These are phyloP conservation scores for Candida chilensis DNA, from an alignment of 805 yeast genomes.

Conservation along the genomic window DNA sequence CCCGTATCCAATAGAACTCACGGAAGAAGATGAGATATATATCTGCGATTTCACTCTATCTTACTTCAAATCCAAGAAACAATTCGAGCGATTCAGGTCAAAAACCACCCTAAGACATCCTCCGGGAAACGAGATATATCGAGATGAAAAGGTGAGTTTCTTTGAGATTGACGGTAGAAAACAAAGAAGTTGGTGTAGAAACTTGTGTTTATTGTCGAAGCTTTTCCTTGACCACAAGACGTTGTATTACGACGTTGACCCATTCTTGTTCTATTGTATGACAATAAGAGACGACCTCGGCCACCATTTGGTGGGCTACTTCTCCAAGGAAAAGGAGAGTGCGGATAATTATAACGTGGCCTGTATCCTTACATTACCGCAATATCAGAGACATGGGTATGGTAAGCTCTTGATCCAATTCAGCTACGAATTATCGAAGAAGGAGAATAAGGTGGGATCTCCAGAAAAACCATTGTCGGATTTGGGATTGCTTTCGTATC, in stretches of 20 bases:
- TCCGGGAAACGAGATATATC: slow-evolving; percentile 95
- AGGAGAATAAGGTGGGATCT: slow-evolving; percentile 86
- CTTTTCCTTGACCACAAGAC: slow-evolving; percentile 94
- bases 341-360: slow-evolving; percentile 96
- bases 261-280: slow-evolving; percentile 94
- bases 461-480: slow-evolving; percentile 97
- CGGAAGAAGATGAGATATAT: slow-evolving; percentile 85
- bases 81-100: slow-evolving; percentile 83
- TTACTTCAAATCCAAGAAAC: slow-evolving; percentile 82
- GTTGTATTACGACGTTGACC: slow-evolving; percentile 95
- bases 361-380: slow-evolving; percentile 92
- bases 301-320: slow-evolving; percentile 93
- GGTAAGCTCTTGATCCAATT: slow-evolving; percentile 90
- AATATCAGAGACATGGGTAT: slow-evolving; percentile 91
- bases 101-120: slow-evolving; percentile 92
- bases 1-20: slow-evolving; percentile 91
- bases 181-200: slow-evolving; percentile 96
- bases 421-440: slow-evolving; percentile 82
- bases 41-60: slow-evolving; percentile 87
- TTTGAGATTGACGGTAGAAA: slow-evolving; percentile 96
- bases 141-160: slow-evolving; percentile 88
- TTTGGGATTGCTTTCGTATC: slow-evolving; percentile 83
- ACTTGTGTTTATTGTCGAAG: slow-evolving; percentile 83
- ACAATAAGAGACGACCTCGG: slow-evolving; percentile 83
- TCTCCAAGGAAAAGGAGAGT: slow-evolving; percentile 93